Base-by-base conservation (phyloP, 164 flowering plant species). In the Hamamelis virginiana region DNA sequence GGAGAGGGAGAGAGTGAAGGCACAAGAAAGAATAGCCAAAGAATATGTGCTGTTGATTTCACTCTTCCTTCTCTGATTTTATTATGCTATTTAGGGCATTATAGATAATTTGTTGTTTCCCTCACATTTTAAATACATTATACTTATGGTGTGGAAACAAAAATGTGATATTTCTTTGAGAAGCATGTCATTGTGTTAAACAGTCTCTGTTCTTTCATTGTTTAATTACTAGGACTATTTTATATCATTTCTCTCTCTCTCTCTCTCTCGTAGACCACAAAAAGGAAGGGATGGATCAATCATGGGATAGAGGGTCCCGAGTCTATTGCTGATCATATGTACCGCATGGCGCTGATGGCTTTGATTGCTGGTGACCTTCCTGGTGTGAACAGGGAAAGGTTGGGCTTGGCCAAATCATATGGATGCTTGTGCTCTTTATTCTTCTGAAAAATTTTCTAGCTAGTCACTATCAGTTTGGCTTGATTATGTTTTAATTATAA, bases 281-380 rank as follows among this genome's bases (percentile, higher is more conserved):
- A 94, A 66, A 85, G 98, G 76, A 91, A 85, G 76, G 98, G 97
- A 57, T 95, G 98, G 98, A 70, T 95, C 72, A 92, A 92, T 80
- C 92, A 92, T 77, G 94, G 90, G 47, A 91, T 95, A 71, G 80
- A 92, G 75, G 90, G 92, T 62, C 89, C 98, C 62, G 98, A 95
- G 75, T 95, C 98, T 47, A 87, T 95, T 78, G 97, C 97, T 53
- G 98, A 92, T 76, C 98, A 95, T 77, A 91, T 91, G 97, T 95
- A 95, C 65, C 97, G 91, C 60, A 95, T 92, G 98, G 79, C 97
- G 59, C 71, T 95, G 79, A 95, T 95, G 98, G 86, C 89, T 73
- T 79, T 95, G 82, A 89, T 95, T 78, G 91, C 86, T 62, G 85
- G 83, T 59, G 97, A 92, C 67, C 70, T 88, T 76, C 89, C 91